Evolutionary conservation across 768 basidiomycete genomes (phyloP).

Genomic region (Mycena alexandri): DNA sequence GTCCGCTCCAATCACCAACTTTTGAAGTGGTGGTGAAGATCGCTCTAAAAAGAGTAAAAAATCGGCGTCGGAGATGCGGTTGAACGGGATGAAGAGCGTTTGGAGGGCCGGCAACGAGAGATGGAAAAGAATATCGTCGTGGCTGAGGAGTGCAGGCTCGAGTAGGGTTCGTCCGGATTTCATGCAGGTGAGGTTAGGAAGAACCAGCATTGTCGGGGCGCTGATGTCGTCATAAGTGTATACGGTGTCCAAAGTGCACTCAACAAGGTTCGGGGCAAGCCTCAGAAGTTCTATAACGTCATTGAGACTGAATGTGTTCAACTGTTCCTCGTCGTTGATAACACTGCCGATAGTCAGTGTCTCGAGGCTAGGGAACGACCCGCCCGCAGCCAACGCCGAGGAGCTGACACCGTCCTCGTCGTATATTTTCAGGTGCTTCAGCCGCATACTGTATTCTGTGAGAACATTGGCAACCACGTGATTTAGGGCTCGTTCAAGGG

Average conservation of each 20-base stretch:
- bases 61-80: too few relatives aligned
- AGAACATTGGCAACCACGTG: neutral
- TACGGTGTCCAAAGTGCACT: neutral
- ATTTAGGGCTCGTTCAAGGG: neutral
- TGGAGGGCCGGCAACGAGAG: constrained; percentile 1
- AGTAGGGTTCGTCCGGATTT: neutral
- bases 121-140: neutral
- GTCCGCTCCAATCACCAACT: neutral
- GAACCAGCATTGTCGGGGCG: neutral
- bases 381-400: neutral
- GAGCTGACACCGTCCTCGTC: neutral
- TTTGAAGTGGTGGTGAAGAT: constrained; percentile 9
- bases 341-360: too few relatives aligned
- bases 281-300: neutral
- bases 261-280: neutral
- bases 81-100: neutral
- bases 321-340: neutral
- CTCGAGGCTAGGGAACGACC: neutral
- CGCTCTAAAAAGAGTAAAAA: constrained; percentile 1
- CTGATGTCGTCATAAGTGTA: too few relatives aligned
- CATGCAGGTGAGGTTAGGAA: neutral
- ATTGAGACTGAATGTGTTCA: neutral
- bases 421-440: neutral
- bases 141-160: neutral
- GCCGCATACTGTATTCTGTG: neutral